Conservation (phyloP, 495 filamentous ascomycete genomes). For the Neurospora sp. region DNA sequence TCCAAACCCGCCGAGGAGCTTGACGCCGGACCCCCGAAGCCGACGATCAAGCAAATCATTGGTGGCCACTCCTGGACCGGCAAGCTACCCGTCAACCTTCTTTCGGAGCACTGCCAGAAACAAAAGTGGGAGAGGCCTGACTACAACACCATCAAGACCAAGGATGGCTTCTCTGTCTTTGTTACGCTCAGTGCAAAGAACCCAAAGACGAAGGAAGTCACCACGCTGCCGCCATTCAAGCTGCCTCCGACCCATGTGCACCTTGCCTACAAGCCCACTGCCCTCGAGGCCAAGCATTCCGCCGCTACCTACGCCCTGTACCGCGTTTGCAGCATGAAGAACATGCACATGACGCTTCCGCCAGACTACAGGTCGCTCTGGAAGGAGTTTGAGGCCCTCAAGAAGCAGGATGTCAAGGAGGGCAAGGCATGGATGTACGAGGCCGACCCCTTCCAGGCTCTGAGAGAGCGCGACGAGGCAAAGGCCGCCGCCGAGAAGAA, state of each 20-base stretch:
- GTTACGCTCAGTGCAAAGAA: conserved; percentile 72
- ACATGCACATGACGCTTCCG: conserved; percentile 88
- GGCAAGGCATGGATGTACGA: conserved; percentile 89
- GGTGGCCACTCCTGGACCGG: conserved; percentile 96
- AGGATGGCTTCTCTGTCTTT: conserved; percentile 61
- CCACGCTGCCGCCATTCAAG: conserved; percentile 66
- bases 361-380: conserved; percentile 78
- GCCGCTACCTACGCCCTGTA: conserved; percentile 85
- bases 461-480: conserved; percentile 67
- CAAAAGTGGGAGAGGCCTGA: conserved; percentile 93
- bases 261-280: conserved; percentile 56
- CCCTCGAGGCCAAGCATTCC: conserved; percentile 85
- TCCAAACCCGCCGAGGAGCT: conserved; percentile 22
- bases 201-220: conserved; percentile 69
- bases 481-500: conserved; percentile 64
- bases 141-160: conserved; percentile 51
- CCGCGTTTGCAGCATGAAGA: conserved; percentile 86
- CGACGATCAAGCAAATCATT: conserved; percentile 77
- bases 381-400: conserved; percentile 78
- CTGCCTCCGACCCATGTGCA: conserved; percentile 64
- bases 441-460: conserved; percentile 80
- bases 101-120: conserved; percentile 90
- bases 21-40: conserved; percentile 50
- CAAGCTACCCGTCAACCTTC: conserved; percentile 85
- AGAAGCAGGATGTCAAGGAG: conserved; percentile 61